Conservation (phyloP, 345 rosid species). For the Limnanthes douglasii region DNA sequence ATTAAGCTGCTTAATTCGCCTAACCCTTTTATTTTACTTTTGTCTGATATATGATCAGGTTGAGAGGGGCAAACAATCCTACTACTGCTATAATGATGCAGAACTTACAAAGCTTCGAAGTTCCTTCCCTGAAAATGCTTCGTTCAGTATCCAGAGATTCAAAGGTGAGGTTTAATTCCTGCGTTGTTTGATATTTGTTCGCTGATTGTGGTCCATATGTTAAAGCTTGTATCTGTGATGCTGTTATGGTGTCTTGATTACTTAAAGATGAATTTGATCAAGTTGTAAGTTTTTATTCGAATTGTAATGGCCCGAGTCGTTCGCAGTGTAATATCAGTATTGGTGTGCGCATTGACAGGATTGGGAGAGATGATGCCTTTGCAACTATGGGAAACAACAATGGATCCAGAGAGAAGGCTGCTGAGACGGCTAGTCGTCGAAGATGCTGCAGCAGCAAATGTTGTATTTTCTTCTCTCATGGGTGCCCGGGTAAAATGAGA, state of each 20-base stretch:
- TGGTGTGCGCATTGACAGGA: conserved; percentile 23
- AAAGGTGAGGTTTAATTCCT: conserved; percentile 41
- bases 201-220: conserved; percentile 1
- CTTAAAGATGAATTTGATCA: neutral
- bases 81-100: conserved; percentile 71
- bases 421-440: conserved; percentile 72
- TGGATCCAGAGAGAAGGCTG: conserved; percentile 78
- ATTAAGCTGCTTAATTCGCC: neutral
- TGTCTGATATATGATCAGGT: conserved; percentile 32
- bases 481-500: conserved; percentile 56
- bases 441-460: conserved; percentile 66
- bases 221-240: conserved; percentile 1
- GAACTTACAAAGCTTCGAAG: conserved; percentile 42
- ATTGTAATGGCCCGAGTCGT: too few species aligned
- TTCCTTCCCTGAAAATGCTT: conserved; percentile 74
- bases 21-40: conserved; percentile 5
- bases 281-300: too few species aligned
- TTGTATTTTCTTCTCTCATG: conserved; percentile 83
- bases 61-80: conserved; percentile 75
- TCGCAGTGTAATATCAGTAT: too few species aligned
- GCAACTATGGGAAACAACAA: conserved; percentile 95
- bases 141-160: conserved; percentile 86
- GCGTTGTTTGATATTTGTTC: too few species aligned
- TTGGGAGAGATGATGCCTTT: conserved; percentile 99
- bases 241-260: neutral